phyloP scores from a whole-genome alignment of 495 filamentous ascomycete species.

The Cryomyces minteri region DNA sequence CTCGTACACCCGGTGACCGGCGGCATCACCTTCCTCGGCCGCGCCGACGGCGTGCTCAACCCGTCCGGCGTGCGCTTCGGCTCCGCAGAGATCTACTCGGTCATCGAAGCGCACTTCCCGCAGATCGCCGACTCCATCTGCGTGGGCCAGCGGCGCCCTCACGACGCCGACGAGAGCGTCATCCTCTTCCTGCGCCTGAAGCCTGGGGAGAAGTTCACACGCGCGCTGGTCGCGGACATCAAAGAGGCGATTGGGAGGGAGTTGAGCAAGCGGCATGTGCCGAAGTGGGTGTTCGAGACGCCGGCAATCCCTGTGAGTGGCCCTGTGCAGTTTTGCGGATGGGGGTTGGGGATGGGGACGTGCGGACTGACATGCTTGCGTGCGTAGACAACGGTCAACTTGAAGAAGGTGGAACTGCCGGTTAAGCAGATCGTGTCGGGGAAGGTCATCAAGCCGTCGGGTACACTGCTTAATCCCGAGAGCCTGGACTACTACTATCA shows the following conservation, averaged over 20 bases:
- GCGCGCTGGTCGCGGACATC: conserved; percentile 36
- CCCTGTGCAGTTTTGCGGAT: not conserved
- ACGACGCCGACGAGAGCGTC: conserved; percentile 54
- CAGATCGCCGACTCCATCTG: conserved; percentile 49
- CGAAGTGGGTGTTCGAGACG: conserved; percentile 61
- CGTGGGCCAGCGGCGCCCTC: conserved; percentile 51
- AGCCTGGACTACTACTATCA: conserved; percentile 62
- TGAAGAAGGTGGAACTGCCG: conserved; percentile 73
- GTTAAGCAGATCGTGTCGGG: conserved; percentile 75
- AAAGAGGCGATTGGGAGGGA: conserved; percentile 42
- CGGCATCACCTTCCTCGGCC: conserved; percentile 50
- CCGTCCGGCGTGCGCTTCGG: conserved; percentile 77
- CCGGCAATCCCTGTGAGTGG: conserved; percentile 56
- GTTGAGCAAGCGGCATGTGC: conserved; percentile 55
- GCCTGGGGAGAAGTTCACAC: conserved; percentile 33
- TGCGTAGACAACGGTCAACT: conserved; percentile 53
- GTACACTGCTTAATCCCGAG: conserved; percentile 58
- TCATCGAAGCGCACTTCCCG: conserved; percentile 48
- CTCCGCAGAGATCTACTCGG: conserved; percentile 61
- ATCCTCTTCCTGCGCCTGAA: conserved; percentile 61
- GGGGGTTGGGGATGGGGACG: not conserved
- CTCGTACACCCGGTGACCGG: conserved; percentile 47
- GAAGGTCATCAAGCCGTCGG: conserved; percentile 51
- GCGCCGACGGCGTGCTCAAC: conserved; percentile 83
- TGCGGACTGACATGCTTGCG: not conserved